Evolutionary conservation across 2,329 filamentous ascomycete genomes (phyloP).

Genomic region (Penicillium sp.): DNA sequence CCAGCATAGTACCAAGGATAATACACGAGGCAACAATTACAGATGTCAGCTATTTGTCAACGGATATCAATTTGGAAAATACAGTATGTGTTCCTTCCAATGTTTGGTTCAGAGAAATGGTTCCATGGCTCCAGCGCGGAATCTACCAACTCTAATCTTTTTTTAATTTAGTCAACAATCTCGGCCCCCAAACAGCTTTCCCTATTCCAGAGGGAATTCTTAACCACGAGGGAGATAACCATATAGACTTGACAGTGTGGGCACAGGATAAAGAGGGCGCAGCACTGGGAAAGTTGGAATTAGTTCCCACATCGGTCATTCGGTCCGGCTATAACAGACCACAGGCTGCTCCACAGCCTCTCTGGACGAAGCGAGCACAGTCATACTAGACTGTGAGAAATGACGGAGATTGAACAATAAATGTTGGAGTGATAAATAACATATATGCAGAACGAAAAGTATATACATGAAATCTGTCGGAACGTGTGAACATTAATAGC

Average conservation of each 20-base stretch:
- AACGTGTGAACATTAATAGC: not conserved
- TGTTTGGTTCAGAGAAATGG: not conserved
- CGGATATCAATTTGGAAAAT: conserved; percentile 56
- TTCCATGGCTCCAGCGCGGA: not conserved
- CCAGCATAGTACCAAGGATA: not conserved
- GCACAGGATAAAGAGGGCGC: conserved; percentile 44
- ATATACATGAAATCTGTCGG: not conserved
- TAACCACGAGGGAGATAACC: conserved; percentile 51
- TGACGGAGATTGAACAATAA: not conserved
- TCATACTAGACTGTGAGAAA: conserved; percentile 7
- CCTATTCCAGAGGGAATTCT: conserved; percentile 55
- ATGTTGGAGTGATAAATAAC: too few species aligned
- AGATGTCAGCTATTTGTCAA: conserved; percentile 52
- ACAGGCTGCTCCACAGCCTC: conserved; percentile 4
- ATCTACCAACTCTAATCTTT: not conserved
- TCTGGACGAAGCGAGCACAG: conserved; percentile 7
- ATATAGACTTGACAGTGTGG: conserved; percentile 51
- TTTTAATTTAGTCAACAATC: conserved; percentile 43
- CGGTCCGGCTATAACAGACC: conserved; percentile 14
- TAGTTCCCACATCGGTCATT: conserved; percentile 6
- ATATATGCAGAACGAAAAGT: not conserved
- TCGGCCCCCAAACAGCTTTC: conserved; percentile 53
- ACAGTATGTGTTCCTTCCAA: conserved; percentile 23
- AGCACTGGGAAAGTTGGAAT: conserved; percentile 31
- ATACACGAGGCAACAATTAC: conserved; percentile 27